Evolutionary conservation across 2,329 filamentous ascomycete species (phyloP), one percentile per base, ranked within the genome.

Genomic region (Helicocarpus griseus): DNA sequence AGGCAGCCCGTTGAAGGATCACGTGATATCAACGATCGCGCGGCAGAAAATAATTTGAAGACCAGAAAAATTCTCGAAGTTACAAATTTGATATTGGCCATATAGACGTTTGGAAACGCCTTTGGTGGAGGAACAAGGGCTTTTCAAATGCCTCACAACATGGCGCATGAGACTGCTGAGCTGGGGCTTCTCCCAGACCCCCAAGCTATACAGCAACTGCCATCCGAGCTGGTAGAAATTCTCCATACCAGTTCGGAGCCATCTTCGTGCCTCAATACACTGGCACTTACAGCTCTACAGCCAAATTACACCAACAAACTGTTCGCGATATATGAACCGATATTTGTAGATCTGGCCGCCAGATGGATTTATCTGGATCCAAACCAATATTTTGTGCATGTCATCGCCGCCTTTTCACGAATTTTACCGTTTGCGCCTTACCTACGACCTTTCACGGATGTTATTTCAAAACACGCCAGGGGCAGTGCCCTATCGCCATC

Each of bases 391-490:
- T 62, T 60, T 54, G 57, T 66, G 53, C 63, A 63, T 53, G 64
- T 85, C 49, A 77, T 91, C 56, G 78, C 83, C 51, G 85, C 87
- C 29, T 86, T 95, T 71, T 85, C 87, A 54, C 80, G 86, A 62
- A 77, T 95, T 56, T 68, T 96, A 60, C 87, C 89, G 17, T 84
- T 93, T 73, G 86, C 87, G 58, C 86, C 89, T 48, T 82, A 91
- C 64, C 75, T 97, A 40, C 82, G 84, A 49, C 79, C 82, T 54
- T 87, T 89, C 65, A 78, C 88, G 55, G 79, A 83, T 68, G 73
- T 74, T 61, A 65, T 68, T 58, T 60, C 67, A 46, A 55, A 61
- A 49, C 64, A 61, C 54, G 60, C 62, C 57, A 59, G 61, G 59
- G 64, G 64, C 17, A 19, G n/a, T 61, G 56, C 57, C 57, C 60